phyloP scores from a whole-genome alignment of 31 red algal genomes.

The Endocladia muricata region DNA sequence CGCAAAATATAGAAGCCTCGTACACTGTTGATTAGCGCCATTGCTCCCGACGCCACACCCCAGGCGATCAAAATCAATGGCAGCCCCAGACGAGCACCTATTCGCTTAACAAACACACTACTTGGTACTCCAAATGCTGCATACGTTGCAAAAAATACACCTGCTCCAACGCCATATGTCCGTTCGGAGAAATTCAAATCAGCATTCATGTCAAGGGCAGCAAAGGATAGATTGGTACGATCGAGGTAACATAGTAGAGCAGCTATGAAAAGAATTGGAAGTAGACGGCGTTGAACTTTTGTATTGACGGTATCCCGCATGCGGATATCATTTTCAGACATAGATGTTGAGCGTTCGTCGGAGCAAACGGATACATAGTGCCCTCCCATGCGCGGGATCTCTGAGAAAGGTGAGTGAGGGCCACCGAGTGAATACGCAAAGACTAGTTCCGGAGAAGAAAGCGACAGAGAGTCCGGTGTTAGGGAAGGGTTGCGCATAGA shows the following conservation, averaged over 20 bases:
- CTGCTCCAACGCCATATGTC: conserved; percentile 55
- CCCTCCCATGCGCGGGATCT: conserved; percentile 14
- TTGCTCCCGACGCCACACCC: conserved; percentile 65
- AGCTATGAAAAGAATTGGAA: conserved; percentile 58
- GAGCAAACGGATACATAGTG: conserved; percentile 27
- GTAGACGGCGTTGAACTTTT: conserved; percentile 50
- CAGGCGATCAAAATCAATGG: conserved; percentile 55
- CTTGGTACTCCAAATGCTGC: conserved; percentile 60
- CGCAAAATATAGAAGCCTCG: conserved; percentile 59
- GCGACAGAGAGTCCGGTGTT: not conserved
- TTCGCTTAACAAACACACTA: conserved; percentile 51
- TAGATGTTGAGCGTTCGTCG: not conserved
- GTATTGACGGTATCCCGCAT: conserved; percentile 50
- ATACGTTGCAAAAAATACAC: conserved; percentile 66
- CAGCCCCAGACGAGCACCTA: conserved; percentile 48
- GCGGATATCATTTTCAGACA: conserved; percentile 29
- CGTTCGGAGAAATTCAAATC: conserved; percentile 50
- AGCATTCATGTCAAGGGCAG: conserved; percentile 67
- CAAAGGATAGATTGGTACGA: conserved; percentile 66
- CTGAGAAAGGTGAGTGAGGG: not conserved
- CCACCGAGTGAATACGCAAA: not conserved
- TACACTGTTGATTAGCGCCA: conserved; percentile 59
- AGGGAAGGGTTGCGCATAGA: too few species aligned
- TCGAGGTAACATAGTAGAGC: conserved; percentile 70
- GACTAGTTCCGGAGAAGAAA: not conserved